Evolutionary conservation across 441 rosid species (phyloP).

Genomic region (Metrosideros polymorpha): DNA sequence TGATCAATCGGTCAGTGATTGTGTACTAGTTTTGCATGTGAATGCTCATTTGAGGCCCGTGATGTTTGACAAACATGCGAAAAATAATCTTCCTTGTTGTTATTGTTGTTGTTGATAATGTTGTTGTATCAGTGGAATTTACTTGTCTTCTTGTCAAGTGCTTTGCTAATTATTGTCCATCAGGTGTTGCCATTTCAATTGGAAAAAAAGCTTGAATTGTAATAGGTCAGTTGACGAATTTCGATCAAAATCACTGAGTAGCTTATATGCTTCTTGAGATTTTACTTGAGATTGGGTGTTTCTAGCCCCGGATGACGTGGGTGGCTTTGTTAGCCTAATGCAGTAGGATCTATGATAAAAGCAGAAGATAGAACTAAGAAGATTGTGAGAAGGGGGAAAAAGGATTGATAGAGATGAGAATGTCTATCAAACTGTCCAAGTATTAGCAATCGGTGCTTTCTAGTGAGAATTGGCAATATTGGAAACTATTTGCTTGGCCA

Average conservation of each 20-base stretch:
- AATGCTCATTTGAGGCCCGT: not conserved
- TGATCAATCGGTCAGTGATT: slow-evolving; percentile 15
- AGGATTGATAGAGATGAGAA: not conserved
- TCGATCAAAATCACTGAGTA: not conserved
- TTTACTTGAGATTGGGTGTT: not conserved
- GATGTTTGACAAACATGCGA: not conserved
- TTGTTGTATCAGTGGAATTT: not conserved
- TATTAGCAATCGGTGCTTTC: not conserved
- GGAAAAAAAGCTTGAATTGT: not conserved
- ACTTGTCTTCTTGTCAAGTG: not conserved
- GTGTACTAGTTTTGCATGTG: not conserved
- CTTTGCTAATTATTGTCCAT: not conserved
- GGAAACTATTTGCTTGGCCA: not conserved
- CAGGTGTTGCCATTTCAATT: not conserved
- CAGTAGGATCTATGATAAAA: not conserved
- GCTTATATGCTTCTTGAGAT: not conserved
- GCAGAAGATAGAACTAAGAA: not conserved
- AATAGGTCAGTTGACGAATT: not conserved
- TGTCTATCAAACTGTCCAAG: not conserved
- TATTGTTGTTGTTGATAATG: not conserved
- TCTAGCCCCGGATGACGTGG: not conserved
- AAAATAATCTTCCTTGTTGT: not conserved
- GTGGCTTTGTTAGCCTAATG: not conserved
- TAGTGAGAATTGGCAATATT: not conserved
- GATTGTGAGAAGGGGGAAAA: not conserved